These are phyloP conservation scores for Hyaloscypha bicolor DNA, from an alignment of 495 filamentous ascomycete species.

Conservation along the genomic window DNA sequence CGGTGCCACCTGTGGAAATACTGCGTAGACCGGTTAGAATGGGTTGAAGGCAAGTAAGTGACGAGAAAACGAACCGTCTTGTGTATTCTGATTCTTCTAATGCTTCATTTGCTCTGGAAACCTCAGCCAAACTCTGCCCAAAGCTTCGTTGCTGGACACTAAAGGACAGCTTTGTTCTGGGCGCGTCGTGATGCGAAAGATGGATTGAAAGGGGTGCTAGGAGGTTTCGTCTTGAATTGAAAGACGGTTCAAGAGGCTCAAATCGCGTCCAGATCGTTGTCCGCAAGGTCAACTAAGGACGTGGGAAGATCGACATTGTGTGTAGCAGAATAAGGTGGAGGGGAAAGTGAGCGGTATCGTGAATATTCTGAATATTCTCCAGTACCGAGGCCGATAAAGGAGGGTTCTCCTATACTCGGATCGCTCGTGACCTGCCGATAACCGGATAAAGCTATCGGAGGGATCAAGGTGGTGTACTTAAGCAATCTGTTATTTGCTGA, in stretches of 20 bases:
- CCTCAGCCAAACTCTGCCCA: too few species aligned
- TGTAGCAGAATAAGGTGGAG: not conserved
- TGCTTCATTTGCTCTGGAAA: too few species aligned
- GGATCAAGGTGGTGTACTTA: not conserved
- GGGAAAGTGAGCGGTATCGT: not conserved
- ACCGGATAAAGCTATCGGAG: not conserved
- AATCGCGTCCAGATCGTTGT: not conserved
- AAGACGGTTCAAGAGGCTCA: not conserved
- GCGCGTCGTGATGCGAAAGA: too few species aligned
- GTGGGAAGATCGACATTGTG: not conserved
- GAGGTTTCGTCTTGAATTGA: too few species aligned
- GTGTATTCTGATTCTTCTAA: too few species aligned
- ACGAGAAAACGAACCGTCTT: too few species aligned
- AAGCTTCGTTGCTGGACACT: too few species aligned
- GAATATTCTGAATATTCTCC: not conserved
- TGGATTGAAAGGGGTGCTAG: not conserved
- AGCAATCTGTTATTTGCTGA: not conserved
- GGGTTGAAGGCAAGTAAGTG: too few species aligned
- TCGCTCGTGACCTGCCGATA: not conserved
- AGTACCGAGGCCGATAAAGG: not conserved
- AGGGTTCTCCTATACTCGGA: not conserved
- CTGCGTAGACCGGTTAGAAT: too few species aligned
- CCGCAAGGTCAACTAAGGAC: not conserved
- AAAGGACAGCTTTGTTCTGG: too few species aligned
- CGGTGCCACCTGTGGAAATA: too few species aligned